These are phyloP conservation scores for Agaricus blazei DNA, from an alignment of 768 basidiomycete species.

Conservation along the genomic window DNA sequence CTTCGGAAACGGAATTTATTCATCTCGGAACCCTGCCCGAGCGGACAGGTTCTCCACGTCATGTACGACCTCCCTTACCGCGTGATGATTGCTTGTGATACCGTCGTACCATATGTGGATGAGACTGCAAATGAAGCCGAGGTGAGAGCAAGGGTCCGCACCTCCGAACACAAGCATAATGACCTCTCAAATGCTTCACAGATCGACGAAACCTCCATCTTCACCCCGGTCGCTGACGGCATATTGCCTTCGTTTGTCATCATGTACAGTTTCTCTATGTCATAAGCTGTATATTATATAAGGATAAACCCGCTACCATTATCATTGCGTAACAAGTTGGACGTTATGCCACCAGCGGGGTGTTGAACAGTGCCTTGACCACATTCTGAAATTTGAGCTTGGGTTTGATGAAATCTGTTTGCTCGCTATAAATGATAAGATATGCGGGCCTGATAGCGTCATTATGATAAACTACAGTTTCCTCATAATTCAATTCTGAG, in stretches of 20 bases:
- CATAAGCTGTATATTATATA: neutral
- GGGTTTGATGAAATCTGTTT: conserved; percentile 12
- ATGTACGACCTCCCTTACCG: conserved; percentile 61
- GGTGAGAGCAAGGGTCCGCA: conserved; percentile 15
- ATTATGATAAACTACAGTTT: conserved; percentile 63
- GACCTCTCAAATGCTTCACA: conserved; percentile 16
- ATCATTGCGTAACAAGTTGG: neutral
- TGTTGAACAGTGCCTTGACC: conserved; percentile 40
- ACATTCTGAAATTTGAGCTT: conserved; percentile 28
- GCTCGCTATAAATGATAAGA: conserved; percentile 54
- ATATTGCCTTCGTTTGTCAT: conserved; percentile 55
- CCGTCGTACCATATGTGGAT: conserved; percentile 34
- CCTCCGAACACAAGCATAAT: too few relatives aligned
- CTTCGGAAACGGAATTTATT: conserved; percentile 60
- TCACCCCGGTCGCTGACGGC: conserved; percentile 48
- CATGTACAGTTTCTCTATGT: conserved; percentile 30
- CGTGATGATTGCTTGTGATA: conserved; percentile 59
- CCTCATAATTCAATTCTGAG: conserved; percentile 60
- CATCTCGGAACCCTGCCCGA: conserved; percentile 51
- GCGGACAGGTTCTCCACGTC: conserved; percentile 63
- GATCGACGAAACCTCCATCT: conserved; percentile 45
- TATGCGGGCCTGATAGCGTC: conserved; percentile 66
- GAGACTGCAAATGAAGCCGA: conserved; percentile 17
- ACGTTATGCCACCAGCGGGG: conserved; percentile 37
- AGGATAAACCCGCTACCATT: too few relatives aligned